Evolutionary conservation across 2,329 filamentous ascomycete genomes (phyloP).

Genomic region (Aspergillus pseudotamarii): DNA sequence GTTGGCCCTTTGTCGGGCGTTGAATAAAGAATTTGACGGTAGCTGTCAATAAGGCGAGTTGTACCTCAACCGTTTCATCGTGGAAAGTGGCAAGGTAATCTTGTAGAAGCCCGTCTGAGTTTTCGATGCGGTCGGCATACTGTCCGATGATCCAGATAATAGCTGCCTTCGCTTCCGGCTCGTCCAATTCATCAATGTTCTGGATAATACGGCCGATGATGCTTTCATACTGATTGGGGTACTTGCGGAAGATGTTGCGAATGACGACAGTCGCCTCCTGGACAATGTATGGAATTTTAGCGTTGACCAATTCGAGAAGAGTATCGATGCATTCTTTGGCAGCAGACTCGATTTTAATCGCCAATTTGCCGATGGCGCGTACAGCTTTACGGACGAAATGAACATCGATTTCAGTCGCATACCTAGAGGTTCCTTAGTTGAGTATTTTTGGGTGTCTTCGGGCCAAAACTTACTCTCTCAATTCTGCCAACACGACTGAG

Average conservation of each 20-base stretch:
- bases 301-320: slow-evolving; percentile 87
- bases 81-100: slow-evolving; percentile 93
- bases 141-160: slow-evolving; percentile 99
- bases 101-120: slow-evolving; percentile 88
- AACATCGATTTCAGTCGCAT: slow-evolving; percentile 97
- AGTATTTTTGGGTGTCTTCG: neutral
- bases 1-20: slow-evolving; percentile 88
- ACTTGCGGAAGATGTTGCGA: slow-evolving; percentile 98
- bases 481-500: slow-evolving; percentile 87
- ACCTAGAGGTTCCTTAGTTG: slow-evolving; percentile 43
- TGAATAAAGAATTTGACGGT: slow-evolving; percentile 99
- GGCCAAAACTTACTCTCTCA: slow-evolving; percentile 69
- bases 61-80: slow-evolving; percentile 94
- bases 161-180: slow-evolving; percentile 95
- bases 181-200: slow-evolving; percentile 92
- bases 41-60: slow-evolving; percentile 89
- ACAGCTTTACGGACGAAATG: slow-evolving; percentile 98
- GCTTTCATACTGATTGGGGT: slow-evolving; percentile 97
- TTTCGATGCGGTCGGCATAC: slow-evolving; percentile 96
- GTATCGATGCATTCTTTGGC: slow-evolving; percentile 90
- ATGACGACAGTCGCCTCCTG: slow-evolving; percentile 99
- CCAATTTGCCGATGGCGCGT: slow-evolving; percentile 93
- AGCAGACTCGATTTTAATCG: slow-evolving; percentile 97
- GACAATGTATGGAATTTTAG: slow-evolving; percentile 98
- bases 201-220: slow-evolving; percentile 96